A percentile compares a stretch with the other conserved stretches of the same genome.
Conservation (phyloP, 345 rosid genomes). For the Rhodamnia rubescens region DNA sequence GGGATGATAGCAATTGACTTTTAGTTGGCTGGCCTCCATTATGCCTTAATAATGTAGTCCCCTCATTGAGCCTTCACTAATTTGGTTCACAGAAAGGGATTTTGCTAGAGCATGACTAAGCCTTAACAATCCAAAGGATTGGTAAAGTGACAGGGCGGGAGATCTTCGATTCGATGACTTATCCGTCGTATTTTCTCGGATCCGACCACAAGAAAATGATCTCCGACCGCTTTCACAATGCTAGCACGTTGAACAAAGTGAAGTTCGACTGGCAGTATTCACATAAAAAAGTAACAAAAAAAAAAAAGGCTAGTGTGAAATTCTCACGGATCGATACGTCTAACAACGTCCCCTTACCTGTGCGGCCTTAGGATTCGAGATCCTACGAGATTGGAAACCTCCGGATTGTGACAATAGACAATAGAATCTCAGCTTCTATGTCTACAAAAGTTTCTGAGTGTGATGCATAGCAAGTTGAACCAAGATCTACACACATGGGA, state of each 20-base stretch:
- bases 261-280: not conserved
- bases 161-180: not conserved
- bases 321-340: too few relatives aligned
- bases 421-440: not conserved
- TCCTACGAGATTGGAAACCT: too few relatives aligned
- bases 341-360: too few relatives aligned
- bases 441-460: not conserved
- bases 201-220: not conserved
- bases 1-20: not conserved
- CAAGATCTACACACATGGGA: not conserved
- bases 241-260: not conserved
- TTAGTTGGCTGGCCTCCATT: not conserved
- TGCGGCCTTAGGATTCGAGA: too few relatives aligned
- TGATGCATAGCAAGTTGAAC: not conserved
- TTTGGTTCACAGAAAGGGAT: not conserved
- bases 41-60: not conserved
- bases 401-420: not conserved
- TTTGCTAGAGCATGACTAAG: not conserved
- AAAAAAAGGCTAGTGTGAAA: not conserved
- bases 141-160: not conserved
- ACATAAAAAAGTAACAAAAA: not conserved
- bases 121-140: not conserved
- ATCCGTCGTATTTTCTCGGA: not conserved
- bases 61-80: not conserved
- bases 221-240: not conserved